A percentile compares a stretch with the other conserved stretches of the same genome.
Evolutionary conservation across 1,284 basidiomycete genomes (phyloP).

Genomic region (Ceraceosorus bombacis): DNA sequence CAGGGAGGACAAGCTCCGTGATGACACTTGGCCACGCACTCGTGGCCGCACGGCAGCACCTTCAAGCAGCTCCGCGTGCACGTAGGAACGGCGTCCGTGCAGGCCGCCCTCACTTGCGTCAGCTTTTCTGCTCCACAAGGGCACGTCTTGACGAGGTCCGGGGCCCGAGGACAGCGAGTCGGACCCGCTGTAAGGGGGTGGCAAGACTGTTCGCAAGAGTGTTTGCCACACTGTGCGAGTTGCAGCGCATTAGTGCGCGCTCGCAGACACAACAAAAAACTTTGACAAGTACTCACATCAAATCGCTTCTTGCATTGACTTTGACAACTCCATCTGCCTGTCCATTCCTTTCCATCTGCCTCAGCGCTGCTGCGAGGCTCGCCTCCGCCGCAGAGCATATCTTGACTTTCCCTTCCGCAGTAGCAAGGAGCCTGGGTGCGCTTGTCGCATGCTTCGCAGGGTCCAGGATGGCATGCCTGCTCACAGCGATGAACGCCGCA

Average conservation of each 20-base stretch:
- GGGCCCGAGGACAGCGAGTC: slow-evolving; percentile 33
- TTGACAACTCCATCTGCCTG: slow-evolving; percentile 31
- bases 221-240: slow-evolving; percentile 24
- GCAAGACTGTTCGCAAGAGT: slow-evolving; percentile 33
- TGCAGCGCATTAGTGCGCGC: too few relatives aligned
- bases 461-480: slow-evolving; percentile 34
- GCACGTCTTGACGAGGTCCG: slow-evolving; percentile 31
- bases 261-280: too few relatives aligned
- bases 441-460: slow-evolving; percentile 30
- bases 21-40: slow-evolving; percentile 33
- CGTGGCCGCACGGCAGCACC: slow-evolving; percentile 32
- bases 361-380: slow-evolving; percentile 17
- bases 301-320: slow-evolving; percentile 27
- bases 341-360: slow-evolving; percentile 12
- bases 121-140: slow-evolving; percentile 35
- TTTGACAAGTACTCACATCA: slow-evolving; percentile 9
- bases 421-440: slow-evolving; percentile 29
- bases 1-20: slow-evolving; percentile 41
- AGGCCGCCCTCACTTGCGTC: slow-evolving; percentile 19
- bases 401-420: slow-evolving; percentile 34
- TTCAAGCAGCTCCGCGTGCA: slow-evolving; percentile 33
- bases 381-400: slow-evolving; percentile 39
- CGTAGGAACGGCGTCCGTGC: slow-evolving; percentile 38
- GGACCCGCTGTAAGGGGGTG: slow-evolving; percentile 23
- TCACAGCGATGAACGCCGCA: slow-evolving; percentile 37